These are phyloP conservation scores for Mycena haematopus DNA, from an alignment of 768 basidiomycete species.

Conservation along the genomic window DNA sequence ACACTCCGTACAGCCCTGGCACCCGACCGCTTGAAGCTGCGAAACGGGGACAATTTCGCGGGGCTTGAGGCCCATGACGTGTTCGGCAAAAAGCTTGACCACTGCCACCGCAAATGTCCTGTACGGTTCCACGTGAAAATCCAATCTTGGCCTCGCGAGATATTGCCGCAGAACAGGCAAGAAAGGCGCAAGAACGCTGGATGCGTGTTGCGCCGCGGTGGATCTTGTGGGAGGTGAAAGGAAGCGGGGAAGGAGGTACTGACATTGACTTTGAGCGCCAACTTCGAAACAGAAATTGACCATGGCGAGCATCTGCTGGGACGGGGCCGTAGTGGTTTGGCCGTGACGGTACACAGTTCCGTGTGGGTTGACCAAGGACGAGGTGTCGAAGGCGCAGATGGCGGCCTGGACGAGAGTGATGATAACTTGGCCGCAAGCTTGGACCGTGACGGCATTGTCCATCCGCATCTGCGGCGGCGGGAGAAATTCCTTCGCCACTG, in stretches of 20 bases:
- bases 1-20: conserved; percentile 20
- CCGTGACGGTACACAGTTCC: not conserved
- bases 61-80: conserved; percentile 26
- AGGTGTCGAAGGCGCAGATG: conserved; percentile 12
- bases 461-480: not conserved
- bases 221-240: conserved; percentile 10
- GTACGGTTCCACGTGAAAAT: conserved; percentile 23
- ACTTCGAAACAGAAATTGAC: conserved; percentile 29
- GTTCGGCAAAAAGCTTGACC: conserved; percentile 21
- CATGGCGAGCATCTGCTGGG: conserved; percentile 11
- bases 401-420: conserved; percentile 2
- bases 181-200: conserved; percentile 23
- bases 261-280: conserved; percentile 9
- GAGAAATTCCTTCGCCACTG: conserved; percentile 4
- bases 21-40: conserved; percentile 19
- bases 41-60: conserved; percentile 7
- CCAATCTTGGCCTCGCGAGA: not conserved
- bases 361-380: conserved; percentile 2
- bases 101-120: conserved; percentile 28
- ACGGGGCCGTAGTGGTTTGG: not conserved
- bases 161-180: conserved; percentile 21
- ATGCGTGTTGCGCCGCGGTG: conserved; percentile 13
- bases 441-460: not conserved
- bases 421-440: conserved; percentile 4
- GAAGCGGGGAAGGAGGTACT: conserved; percentile 16